Evolutionary conservation across 495 filamentous ascomycete genomes (phyloP), one percentile per base, ranked within the genome.

Genomic region (Neurospora hispaniola): DNA sequence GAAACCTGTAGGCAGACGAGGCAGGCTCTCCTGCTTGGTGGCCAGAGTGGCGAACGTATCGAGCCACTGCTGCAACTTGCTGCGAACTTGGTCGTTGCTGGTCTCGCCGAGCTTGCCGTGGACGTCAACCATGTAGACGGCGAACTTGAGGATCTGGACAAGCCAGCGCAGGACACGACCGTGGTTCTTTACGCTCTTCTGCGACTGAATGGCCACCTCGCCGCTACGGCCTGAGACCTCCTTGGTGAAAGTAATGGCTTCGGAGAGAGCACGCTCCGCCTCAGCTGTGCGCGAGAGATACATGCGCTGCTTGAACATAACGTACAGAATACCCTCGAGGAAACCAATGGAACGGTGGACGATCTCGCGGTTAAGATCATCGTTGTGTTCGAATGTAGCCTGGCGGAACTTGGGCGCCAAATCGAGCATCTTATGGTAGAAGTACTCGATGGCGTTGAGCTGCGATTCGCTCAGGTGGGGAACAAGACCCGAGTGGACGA

Each of bases 301-400:
- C 71, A 80, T 80, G 75, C 93, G 88, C 80, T 98, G 94, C 35
- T 85, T 84, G 44, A 97, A 81, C 48, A 88, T 78, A 18, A 90
- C 80, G 72, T 90, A 84, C 42, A 98, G 79, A 31, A 98, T 82
- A 69, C 94, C 91, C 78, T 99, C 96, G 43, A 97, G 80, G 69
- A 90, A 93, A 0, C 93, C 93, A 14, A 91, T 85, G 79, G 93
- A 94, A 74, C 94, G 86, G 40, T 87, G 84, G 18, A 96, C 86
- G 72, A 97, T 93, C 12, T 90, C 89, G 69, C 86, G 84, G 74
- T 89, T 96, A 23, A 99, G 82, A 74, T 98, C 96, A 20, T 92
- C 91, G 0, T 91, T 94, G 79, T 94, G 94, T 42, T 91, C 90
- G 20, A 87, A 84, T 12, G 86, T 81, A 23, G 89, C 85, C 48